Conservation (phyloP, 768 basidiomycete species). For the Leucocoprinus birnbaumii region DNA sequence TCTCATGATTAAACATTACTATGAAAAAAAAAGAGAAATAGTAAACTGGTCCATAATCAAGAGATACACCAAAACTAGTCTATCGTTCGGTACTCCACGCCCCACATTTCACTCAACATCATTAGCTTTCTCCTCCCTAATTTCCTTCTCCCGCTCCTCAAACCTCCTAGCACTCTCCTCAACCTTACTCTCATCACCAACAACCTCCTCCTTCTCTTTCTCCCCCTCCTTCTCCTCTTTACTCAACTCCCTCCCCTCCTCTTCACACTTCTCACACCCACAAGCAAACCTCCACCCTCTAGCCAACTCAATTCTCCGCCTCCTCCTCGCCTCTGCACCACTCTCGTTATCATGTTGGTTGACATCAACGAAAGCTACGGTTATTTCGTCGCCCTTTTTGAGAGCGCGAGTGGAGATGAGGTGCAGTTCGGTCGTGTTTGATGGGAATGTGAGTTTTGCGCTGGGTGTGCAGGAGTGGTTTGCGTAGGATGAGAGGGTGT, state of each 20-base stretch:
- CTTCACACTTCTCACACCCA: slow-evolving; percentile 59
- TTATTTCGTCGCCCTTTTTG: slow-evolving; percentile 74
- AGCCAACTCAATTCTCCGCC: slow-evolving; percentile 70
- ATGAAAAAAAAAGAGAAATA: not conserved
- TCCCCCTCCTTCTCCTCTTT: slow-evolving; percentile 27
- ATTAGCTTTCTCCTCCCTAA: not conserved
- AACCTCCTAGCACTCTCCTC: slow-evolving; percentile 28
- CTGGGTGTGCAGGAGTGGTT: slow-evolving; percentile 74
- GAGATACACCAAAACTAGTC: too few relatives aligned
- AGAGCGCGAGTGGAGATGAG: slow-evolving; percentile 65
- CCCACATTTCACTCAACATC: slow-evolving; percentile 3
- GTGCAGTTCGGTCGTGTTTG: slow-evolving; percentile 66
- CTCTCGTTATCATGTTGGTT: slow-evolving; percentile 52
- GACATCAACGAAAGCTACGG: slow-evolving; percentile 75
- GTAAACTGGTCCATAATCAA: not conserved
- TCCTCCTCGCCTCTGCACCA: slow-evolving; percentile 50
- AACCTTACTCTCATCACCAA: slow-evolving; percentile 47
- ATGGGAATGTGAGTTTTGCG: slow-evolving; percentile 59
- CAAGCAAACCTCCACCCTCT: slow-evolving; percentile 85
- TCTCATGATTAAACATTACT: not conserved
- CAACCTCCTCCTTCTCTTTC: slow-evolving; percentile 28
- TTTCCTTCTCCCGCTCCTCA: slow-evolving; percentile 16
- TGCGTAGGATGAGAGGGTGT: slow-evolving; percentile 75
- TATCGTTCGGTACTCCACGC: too few relatives aligned
- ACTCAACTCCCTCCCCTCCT: slow-evolving; percentile 43